Conservation (phyloP, 257 asterid genomes). For the Eustoma russellianum region DNA sequence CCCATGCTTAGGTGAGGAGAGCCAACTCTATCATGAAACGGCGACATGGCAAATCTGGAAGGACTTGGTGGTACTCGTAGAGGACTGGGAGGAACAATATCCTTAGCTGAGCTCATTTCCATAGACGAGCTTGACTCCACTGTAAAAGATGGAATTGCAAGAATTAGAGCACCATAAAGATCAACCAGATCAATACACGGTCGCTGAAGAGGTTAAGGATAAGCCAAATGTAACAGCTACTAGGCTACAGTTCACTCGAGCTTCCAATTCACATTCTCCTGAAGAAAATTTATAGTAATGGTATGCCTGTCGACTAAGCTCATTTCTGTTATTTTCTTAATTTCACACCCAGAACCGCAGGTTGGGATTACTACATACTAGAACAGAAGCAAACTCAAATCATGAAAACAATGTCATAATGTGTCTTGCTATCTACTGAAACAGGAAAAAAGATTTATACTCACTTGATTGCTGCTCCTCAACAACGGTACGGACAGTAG, state of each 20-base stretch:
- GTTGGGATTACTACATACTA: not conserved
- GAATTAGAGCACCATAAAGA: not conserved
- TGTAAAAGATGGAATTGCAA: constrained; percentile 7
- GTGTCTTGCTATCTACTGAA: not conserved
- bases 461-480: constrained; percentile 67
- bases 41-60: constrained; percentile 85
- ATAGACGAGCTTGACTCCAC: constrained; percentile 13
- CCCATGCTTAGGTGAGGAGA: constrained; percentile 66
- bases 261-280: not conserved
- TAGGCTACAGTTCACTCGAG: not conserved
- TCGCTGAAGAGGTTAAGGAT: not conserved
- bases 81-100: constrained; percentile 9
- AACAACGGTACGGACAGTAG: constrained; percentile 39
- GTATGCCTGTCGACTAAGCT: not conserved
- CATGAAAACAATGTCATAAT: not conserved
- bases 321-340: not conserved
- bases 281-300: not conserved
- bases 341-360: not conserved
- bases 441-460: constrained; percentile 20
- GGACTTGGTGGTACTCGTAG: constrained; percentile 89
- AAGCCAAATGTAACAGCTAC: not conserved
- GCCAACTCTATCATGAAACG: constrained; percentile 71
- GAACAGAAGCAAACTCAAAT: not conserved
- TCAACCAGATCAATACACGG: not conserved
- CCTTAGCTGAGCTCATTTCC: constrained; percentile 10